Percentiles rank a stretch among this genome's conserved stretches.
Evolutionary conservation across 2,329 filamentous ascomycete genomes (phyloP).

Genomic region (Dothideomycetes sp.): DNA sequence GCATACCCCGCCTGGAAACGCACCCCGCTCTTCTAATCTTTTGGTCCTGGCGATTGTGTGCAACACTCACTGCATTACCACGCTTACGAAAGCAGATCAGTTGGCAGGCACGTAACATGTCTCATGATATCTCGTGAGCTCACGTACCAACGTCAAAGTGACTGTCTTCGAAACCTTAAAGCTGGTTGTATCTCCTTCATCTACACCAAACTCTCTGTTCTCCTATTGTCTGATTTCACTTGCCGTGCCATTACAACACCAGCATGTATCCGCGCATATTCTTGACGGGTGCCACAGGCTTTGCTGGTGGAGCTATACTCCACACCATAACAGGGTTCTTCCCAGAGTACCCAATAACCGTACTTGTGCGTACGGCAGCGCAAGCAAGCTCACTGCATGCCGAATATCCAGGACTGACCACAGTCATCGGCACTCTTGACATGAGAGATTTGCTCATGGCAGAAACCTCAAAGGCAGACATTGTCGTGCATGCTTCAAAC

Average conservation of each 20-base stretch:
- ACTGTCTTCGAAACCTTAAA: no score
- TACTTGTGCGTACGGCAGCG: not conserved
- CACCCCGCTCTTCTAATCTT: no score
- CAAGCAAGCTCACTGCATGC: not conserved
- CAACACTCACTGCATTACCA: no score
- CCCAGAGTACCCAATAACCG: not conserved
- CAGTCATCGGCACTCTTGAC: not conserved
- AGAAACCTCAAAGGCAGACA: not conserved
- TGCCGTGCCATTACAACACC: not conserved
- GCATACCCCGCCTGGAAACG: no score
- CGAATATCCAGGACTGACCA: not conserved
- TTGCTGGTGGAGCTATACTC: not conserved
- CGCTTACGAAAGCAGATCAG: no score
- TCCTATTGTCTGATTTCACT: not conserved
- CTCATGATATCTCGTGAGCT: no score
- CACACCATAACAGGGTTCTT: not conserved
- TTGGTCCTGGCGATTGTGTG: no score
- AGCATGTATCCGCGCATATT: not conserved
- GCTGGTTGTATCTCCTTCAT: no score
- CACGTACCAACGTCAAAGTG: no score
- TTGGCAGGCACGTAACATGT: no score
- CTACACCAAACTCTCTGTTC: no score
- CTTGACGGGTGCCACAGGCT: not conserved
- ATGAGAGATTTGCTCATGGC: not conserved
- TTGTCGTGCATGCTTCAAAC: not conserved